Evolutionary conservation across 2,329 filamentous ascomycete species (phyloP).

Genomic region (Colletotrichum neosansevieriae): DNA sequence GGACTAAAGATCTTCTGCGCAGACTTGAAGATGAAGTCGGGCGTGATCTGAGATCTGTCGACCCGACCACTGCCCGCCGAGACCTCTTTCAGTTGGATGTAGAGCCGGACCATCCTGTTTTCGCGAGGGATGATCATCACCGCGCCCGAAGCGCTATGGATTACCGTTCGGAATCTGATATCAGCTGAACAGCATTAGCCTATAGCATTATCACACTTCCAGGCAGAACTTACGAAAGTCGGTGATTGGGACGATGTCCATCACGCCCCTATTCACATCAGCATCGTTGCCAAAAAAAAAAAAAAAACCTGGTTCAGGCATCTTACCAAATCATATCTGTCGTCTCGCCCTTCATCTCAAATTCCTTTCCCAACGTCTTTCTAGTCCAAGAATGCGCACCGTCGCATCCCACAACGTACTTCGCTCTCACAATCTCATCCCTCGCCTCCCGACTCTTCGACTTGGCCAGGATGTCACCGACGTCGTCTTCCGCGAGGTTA

Average conservation of each 20-base stretch:
- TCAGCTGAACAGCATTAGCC: conserved; percentile 48
- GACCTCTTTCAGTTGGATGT: conserved; percentile 69
- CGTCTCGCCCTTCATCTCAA: conserved; percentile 67
- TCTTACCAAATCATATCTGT: conserved; percentile 60
- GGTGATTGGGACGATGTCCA: conserved; percentile 52
- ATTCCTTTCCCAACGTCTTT: conserved; percentile 61
- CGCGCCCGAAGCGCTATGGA: conserved; percentile 68
- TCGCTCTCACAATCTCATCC: conserved; percentile 62
- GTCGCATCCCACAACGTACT: conserved; percentile 77
- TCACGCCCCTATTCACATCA: conserved; percentile 48
- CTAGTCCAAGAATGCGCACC: conserved; percentile 77
- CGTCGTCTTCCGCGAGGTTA: conserved; percentile 70
- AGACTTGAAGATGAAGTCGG: conserved; percentile 69
- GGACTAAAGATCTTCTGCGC: conserved; percentile 74
- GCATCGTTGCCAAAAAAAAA: neutral
- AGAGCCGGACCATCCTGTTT: conserved; percentile 71
- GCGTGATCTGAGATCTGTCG: conserved; percentile 71
- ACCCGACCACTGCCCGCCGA: conserved; percentile 52
- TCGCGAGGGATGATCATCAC: conserved; percentile 76
- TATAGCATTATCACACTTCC: too few relatives aligned
- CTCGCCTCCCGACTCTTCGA: conserved; percentile 48
- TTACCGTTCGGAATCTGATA: conserved; percentile 69
- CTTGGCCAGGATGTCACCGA: conserved; percentile 51
- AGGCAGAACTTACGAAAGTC: conserved; percentile 57
- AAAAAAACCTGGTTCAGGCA: neutral